A percentile compares a stretch with the other conserved stretches of the same genome.
Evolutionary conservation across 2,329 filamentous ascomycete species (phyloP).

Genomic region (Myriosclerotinia scirpicola): DNA sequence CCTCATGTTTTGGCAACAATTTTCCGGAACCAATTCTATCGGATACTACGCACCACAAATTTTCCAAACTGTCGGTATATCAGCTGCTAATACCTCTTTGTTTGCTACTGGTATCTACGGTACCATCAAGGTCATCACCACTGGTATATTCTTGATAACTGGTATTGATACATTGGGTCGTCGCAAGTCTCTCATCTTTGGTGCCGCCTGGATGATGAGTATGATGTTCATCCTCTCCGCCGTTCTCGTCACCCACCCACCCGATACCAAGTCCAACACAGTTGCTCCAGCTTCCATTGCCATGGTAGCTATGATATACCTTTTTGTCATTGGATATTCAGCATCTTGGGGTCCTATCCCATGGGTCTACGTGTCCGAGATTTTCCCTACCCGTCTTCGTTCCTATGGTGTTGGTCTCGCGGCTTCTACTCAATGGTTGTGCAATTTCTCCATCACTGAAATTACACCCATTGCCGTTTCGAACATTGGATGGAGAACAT

Average conservation of each 20-base stretch:
- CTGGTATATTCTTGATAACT: conserved; percentile 53
- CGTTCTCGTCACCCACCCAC: conserved; percentile 49
- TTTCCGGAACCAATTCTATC: conserved; percentile 33
- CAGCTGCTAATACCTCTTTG: conserved; percentile 55
- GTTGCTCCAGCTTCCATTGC: conserved; percentile 48
- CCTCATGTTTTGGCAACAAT: conserved; percentile 49
- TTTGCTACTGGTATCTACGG: conserved; percentile 74
- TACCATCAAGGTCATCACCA: conserved; percentile 65
- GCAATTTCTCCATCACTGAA: conserved; percentile 56
- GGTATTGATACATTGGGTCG: conserved; percentile 51
- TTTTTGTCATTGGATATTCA: conserved; percentile 46
- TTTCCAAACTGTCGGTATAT: conserved; percentile 63
- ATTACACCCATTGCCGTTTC: conserved; percentile 52
- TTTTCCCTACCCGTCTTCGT: conserved; percentile 51
- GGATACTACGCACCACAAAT: conserved; percentile 49
- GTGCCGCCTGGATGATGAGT: conserved; percentile 50
- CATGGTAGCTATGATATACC: conserved; percentile 36
- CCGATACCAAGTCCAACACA: conserved; percentile 13
- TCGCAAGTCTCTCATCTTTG: conserved; percentile 49
- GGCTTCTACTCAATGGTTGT: conserved; percentile 69
- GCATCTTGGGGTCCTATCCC: conserved; percentile 54
- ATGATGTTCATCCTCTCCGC: conserved; percentile 54
- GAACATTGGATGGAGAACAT: conserved; percentile 48
- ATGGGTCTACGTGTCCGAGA: conserved; percentile 53
- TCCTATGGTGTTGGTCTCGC: conserved; percentile 62